Evolutionary conservation across 306 rosid species (phyloP), one percentile per base, ranked within the genome.

Genomic region (Trichosanthes cucumerina): DNA sequence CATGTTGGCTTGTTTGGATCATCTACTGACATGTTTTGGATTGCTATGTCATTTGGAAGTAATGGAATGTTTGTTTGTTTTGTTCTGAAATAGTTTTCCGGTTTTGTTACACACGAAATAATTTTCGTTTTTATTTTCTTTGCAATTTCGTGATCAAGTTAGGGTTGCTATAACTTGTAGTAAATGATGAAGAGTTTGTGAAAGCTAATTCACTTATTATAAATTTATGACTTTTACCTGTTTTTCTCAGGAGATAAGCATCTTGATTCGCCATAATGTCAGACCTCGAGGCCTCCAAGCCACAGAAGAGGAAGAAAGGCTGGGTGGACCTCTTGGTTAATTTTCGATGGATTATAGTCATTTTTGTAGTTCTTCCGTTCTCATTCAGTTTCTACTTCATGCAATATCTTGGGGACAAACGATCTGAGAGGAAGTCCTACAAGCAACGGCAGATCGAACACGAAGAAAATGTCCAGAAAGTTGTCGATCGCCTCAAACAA

Each of bases 331-430:
- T 86, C 18, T 86, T 95, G 54, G 93, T 95, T 57, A 65, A 89
- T 41, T 92, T 95, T 60, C 85, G 98, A 79, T 95, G 98, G 98
- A 92, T 95, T 66, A 1, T 91, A 46, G 98, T 95, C 53, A 89
- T 95, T 78, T 95, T 95, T 77, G 93, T 95, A 75, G 98, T 95
- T 47, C 97, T 95, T 54, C 98, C 98, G 18, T 80, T 95, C 80
- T 95, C 98, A 78, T 92, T 85, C 87, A 85, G 95, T 43, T 24
- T 95, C 36, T 95, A 95, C 86, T 95, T 95, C 59, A 89, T 92
- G 9, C 91, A 88, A 68, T 95, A 91, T 84, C 91, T 95, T 63
- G 98, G 98, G 23, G 98, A 95, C 84, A 79, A 89, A 63, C 88
- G 86, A 83, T 95, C 98, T 24, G 98, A 92, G 83, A 81, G 84